Evolutionary conservation across 2,329 filamentous ascomycete species (phyloP).

Genomic region (Colletotrichum lindemuthianum): DNA sequence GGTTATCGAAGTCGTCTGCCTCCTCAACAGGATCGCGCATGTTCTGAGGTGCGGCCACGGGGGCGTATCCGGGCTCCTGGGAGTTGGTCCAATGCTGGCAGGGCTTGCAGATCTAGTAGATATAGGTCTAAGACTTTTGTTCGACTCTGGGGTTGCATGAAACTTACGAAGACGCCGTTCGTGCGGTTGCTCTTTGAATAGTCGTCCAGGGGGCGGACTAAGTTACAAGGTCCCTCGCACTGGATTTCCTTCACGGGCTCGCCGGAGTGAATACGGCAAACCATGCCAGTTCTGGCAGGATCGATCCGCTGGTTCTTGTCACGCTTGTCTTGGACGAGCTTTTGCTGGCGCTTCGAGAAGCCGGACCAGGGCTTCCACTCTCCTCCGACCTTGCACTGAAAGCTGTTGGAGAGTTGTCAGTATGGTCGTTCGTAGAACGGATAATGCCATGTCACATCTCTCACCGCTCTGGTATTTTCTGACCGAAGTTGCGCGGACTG

Average conservation of each 20-base stretch:
- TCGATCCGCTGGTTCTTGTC: conserved; percentile 36
- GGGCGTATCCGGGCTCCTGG: conserved; percentile 44
- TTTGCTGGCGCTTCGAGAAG: conserved; percentile 48
- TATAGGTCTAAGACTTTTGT: background rate
- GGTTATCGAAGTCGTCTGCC: conserved; percentile 5
- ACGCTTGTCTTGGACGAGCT: conserved; percentile 38
- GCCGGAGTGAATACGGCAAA: conserved; percentile 47
- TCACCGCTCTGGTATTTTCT: conserved; percentile 27
- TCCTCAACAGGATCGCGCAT: conserved; percentile 19
- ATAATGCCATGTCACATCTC: background rate
- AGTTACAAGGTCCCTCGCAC: conserved; percentile 45
- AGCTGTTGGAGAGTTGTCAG: conserved; percentile 39
- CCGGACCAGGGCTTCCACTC: conserved; percentile 46
- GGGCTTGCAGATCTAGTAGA: conserved; percentile 45
- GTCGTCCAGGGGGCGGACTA: conserved; percentile 40
- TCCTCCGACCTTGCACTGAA: conserved; percentile 48
- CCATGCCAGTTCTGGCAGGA: conserved; percentile 48
- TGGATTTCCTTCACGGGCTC: conserved; percentile 40
- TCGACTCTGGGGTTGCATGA: background rate
- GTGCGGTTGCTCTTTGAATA: conserved; percentile 45
- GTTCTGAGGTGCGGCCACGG: conserved; percentile 23
- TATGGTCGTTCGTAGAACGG: background rate
- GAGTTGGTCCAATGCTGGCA: conserved; percentile 50
- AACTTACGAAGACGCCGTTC: conserved; percentile 44
- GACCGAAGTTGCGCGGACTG: conserved; percentile 10